Percentiles rank a stretch among this genome's conserved stretches.
phyloP scores from a whole-genome alignment of 805 yeast species.

The Ogataea naganishii region DNA sequence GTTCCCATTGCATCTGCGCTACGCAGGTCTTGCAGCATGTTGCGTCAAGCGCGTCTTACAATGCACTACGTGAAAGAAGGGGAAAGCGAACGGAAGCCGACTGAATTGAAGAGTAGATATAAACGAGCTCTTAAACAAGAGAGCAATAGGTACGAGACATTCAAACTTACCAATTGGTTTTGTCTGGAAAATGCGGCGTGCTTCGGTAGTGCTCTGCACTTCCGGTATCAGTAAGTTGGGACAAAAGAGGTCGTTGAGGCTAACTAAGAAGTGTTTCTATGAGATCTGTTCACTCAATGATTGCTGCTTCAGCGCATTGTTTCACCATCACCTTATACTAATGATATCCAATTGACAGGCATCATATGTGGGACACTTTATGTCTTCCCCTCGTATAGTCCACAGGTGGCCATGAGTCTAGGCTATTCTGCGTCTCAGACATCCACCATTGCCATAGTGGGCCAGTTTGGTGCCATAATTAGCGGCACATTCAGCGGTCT shows the following conservation, averaged over 20 bases:
- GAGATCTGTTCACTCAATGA: neutral
- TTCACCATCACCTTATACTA: neutral
- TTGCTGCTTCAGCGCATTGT: neutral
- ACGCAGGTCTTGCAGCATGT: too few relatives aligned
- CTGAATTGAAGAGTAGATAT: too few relatives aligned
- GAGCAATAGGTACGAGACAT: too few relatives aligned
- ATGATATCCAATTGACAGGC: constrained; percentile 25
- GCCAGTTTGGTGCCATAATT: constrained; percentile 54
- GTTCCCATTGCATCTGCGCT: neutral
- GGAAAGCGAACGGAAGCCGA: too few relatives aligned
- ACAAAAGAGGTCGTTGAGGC: constrained; percentile 2
- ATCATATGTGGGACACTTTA: constrained; percentile 68
- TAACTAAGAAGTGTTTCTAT: neutral
- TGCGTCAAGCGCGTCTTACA: too few relatives aligned
- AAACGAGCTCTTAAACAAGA: too few relatives aligned
- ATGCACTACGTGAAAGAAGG: too few relatives aligned
- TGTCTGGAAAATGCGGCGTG: too few relatives aligned
- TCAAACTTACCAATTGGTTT: too few relatives aligned
- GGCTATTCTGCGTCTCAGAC: constrained; percentile 53
- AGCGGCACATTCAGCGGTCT: constrained; percentile 64
- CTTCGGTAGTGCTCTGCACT: constrained; percentile 11
- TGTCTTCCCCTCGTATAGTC: constrained; percentile 68
- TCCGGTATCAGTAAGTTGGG: constrained; percentile 12
- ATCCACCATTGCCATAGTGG: constrained; percentile 56
- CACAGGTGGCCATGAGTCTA: constrained; percentile 57